A percentile compares a stretch with the other conserved stretches of the same genome.
phyloP scores from a whole-genome alignment of 2,329 filamentous ascomycete genomes.

The Peltaster fructicola region DNA sequence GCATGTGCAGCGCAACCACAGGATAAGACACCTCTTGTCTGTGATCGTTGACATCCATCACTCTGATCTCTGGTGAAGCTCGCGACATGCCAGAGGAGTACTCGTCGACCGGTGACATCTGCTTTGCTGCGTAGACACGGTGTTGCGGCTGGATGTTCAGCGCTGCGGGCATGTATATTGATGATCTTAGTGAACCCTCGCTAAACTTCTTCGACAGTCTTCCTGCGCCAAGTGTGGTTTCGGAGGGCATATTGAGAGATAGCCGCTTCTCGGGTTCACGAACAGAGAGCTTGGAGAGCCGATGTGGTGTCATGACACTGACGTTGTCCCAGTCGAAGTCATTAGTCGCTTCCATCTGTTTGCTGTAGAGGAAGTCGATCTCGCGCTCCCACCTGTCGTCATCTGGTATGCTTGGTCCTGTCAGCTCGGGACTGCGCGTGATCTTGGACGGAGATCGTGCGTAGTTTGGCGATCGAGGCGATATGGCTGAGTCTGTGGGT shows the following conservation, averaged over 20 bases:
- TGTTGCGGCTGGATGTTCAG: too few relatives aligned
- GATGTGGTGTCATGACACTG: not conserved
- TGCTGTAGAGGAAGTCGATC: conserved; percentile 44
- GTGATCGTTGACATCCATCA: too few relatives aligned
- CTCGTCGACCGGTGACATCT: conserved; percentile 1
- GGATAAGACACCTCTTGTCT: too few relatives aligned
- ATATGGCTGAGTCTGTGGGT: conserved; percentile 1
- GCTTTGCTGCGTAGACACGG: too few relatives aligned
- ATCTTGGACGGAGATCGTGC: conserved; percentile 1
- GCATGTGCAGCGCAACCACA: conserved; percentile 2
- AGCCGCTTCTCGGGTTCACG: not conserved
- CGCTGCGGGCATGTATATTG: too few relatives aligned
- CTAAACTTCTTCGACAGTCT: conserved; percentile 4
- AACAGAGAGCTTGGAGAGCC: not conserved
- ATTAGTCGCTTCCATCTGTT: conserved; percentile 41
- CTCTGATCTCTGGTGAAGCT: not conserved
- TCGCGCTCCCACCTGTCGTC: conserved; percentile 42
- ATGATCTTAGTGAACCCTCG: too few relatives aligned
- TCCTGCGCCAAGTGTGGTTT: not conserved
- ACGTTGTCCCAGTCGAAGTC: conserved; percentile 38
- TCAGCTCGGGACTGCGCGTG: conserved; percentile 1
- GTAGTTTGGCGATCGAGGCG: not conserved
- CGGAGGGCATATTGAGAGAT: not conserved
- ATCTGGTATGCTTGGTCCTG: conserved; percentile 7
- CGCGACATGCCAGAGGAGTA: not conserved